These are phyloP conservation scores for Beauveria sp. DNA, from an alignment of 2,329 filamentous ascomycete species.

Conservation along the genomic window DNA sequence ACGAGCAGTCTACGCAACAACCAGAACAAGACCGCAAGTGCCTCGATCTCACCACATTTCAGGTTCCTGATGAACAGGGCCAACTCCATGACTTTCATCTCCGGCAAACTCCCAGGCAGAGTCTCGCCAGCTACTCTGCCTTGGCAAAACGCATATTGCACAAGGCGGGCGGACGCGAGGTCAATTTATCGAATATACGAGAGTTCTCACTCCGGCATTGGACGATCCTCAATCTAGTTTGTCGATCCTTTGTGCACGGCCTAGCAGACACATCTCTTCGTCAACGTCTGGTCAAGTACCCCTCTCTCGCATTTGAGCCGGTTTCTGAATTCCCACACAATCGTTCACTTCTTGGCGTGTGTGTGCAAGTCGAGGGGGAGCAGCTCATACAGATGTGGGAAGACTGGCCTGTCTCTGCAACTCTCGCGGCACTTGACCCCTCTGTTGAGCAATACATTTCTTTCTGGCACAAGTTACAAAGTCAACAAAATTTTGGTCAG, in stretches of 20 bases:
- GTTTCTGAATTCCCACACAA: conserved; percentile 21
- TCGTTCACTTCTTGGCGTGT: conserved; percentile 47
- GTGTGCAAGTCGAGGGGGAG: conserved; percentile 50
- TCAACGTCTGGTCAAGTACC: conserved; percentile 35
- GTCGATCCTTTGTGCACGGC: conserved; percentile 46
- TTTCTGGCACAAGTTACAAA: conserved; percentile 39
- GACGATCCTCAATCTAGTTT: conserved; percentile 43
- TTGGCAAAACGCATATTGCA: conserved; percentile 42
- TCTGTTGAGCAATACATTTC: conserved; percentile 30
- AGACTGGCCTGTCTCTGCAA: conserved; percentile 13
- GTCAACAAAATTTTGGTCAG: conserved; percentile 29
- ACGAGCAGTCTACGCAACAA: conserved; percentile 17
- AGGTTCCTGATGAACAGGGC: conserved; percentile 15
- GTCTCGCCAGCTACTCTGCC: conserved; percentile 39
- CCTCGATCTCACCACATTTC: conserved; percentile 14
- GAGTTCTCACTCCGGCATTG: conserved; percentile 38
- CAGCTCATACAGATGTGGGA: conserved; percentile 41
- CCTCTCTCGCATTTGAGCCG: conserved; percentile 36
- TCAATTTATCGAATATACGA: conserved; percentile 37
- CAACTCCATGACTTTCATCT: conserved; percentile 24
- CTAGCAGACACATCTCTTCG: conserved; percentile 40
- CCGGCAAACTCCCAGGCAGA: conserved; percentile 34
- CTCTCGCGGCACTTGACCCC: conserved; percentile 14
- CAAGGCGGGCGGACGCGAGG: conserved; percentile 41
- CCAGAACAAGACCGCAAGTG: neutral